Evolutionary conservation across 2,329 filamentous ascomycete genomes (phyloP).

Genomic region (Aplosporella prunicola): DNA sequence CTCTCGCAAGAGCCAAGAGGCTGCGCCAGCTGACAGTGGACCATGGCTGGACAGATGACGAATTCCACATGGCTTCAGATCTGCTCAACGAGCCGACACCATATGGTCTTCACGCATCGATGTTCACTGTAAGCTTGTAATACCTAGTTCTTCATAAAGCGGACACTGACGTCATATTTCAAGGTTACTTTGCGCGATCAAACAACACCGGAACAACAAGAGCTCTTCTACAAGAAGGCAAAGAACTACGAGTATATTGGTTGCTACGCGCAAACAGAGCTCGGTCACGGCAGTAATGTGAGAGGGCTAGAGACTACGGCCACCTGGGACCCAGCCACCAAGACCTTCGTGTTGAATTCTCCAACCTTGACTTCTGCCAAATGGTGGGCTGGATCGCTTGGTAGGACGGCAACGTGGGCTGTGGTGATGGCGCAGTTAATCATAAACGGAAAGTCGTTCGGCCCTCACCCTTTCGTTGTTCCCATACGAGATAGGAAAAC

Average conservation of each 20-base stretch:
- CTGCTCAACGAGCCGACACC: conserved; percentile 65
- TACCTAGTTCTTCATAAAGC: too few species aligned
- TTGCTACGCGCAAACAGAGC: conserved; percentile 72
- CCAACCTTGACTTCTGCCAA: conserved; percentile 67
- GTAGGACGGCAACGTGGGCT: conserved; percentile 65
- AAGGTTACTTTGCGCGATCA: conserved; percentile 61
- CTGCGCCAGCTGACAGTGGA: conserved; percentile 56
- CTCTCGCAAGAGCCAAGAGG: conserved; percentile 61
- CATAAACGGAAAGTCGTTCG: conserved; percentile 57
- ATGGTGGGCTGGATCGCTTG: conserved; percentile 78
- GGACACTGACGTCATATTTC: too few species aligned
- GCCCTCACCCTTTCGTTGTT: conserved; percentile 70
- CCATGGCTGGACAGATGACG: conserved; percentile 58
- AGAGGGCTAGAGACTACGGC: conserved; percentile 60
- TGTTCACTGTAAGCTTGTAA: conserved; percentile 63
- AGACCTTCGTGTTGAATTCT: conserved; percentile 66
- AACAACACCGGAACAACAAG: conserved; percentile 62
- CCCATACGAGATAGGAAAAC: conserved; percentile 63
- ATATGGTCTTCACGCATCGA: conserved; percentile 61
- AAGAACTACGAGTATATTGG: conserved; percentile 63
- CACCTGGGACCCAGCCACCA: conserved; percentile 63
- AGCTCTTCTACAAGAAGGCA: conserved; percentile 60
- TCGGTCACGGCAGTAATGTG: conserved; percentile 71
- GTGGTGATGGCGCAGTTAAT: conserved; percentile 71
- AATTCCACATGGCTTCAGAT: conserved; percentile 55